Evolutionary conservation across 2,329 filamentous ascomycete species (phyloP).

Genomic region (Botrytis fragariae): DNA sequence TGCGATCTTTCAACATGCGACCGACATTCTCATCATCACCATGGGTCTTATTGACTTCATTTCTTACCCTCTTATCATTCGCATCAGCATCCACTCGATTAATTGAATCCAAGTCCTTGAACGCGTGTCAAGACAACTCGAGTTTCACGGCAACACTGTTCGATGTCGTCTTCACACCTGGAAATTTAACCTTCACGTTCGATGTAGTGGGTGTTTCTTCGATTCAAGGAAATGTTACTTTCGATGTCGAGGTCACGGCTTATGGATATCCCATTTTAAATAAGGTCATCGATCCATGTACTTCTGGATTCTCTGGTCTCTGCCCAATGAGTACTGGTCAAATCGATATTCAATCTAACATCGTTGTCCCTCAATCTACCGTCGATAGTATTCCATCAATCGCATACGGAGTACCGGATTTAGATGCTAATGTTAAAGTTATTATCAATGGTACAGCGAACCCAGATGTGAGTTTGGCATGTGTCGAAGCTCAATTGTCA

Average conservation of each 20-base stretch:
- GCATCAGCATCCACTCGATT: constrained; percentile 32
- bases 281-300: constrained; percentile 72
- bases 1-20: constrained; percentile 30
- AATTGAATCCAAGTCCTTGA: constrained; percentile 77
- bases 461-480: constrained; percentile 66
- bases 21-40: constrained; percentile 33
- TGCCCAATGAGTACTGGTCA: constrained; percentile 89
- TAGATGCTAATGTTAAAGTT: constrained; percentile 81
- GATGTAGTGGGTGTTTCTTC: constrained; percentile 80
- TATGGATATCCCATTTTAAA: constrained; percentile 77
- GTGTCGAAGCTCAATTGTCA: constrained; percentile 81
- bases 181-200: constrained; percentile 69
- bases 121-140: constrained; percentile 79
- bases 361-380: constrained; percentile 56
- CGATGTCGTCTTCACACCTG: constrained; percentile 76
- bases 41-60: constrained; percentile 32
- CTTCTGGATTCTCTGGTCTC: constrained; percentile 63
- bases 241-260: constrained; percentile 72
- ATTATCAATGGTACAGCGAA: constrained; percentile 69
- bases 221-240: constrained; percentile 77
- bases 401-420: constrained; percentile 84
- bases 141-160: constrained; percentile 86
- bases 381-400: constrained; percentile 72
- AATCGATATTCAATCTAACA: constrained; percentile 72
- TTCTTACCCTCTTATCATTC: constrained; percentile 34